Base-by-base conservation (phyloP, 371 early-diverging fungal genomes). In the Mycotypha africana region DNA sequence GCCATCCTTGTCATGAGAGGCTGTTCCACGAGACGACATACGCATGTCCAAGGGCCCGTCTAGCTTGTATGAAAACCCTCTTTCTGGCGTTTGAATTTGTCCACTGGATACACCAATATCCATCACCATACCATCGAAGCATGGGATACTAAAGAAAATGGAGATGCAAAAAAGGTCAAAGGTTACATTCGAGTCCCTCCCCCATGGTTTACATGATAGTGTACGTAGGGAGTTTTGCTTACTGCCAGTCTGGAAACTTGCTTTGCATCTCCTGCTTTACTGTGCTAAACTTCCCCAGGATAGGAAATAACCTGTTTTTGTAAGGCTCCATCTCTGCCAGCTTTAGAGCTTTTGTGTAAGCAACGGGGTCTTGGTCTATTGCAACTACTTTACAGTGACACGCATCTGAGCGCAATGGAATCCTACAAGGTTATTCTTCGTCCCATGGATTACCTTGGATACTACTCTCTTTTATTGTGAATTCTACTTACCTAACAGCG, bases 1-100 rank as follows among this genome's bases (percentile, higher is more conserved):
- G 28, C 5, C 5, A 8, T 28, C 28, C 11, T 28, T 28, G 11
- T 8, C 8, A 11, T 8, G 28, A 11, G 28, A 28, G n/a, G n/a
- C n/a, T 28, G 28, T 8, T 14, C 69, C 71, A 42, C 82, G 42
- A 45, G 70, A 64, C 30, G 66, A 76, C 82, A 81, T 78, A 15
- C 80, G 74, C 82, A 74, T 81, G 51, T 83, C 89, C 23, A 89
- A 53, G 2, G 85, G 85, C 0, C 85, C 86, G 24, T 85, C 84
- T 12, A 56, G 45, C 22, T 74, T 61, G 51, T 80, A 83, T 1
- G 86, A 84, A 51, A 89, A 87, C 17, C 90, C 90, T 32, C 88
- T 74, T 15, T 52, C 47, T 15, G 81, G 55, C 4, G 77, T 71
- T 47, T 82, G 82, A 16, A 76, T 62, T 43, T 81, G 81, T 25